Evolutionary conservation across 441 rosid genomes (phyloP).

Genomic region (Eruca vesicaria): DNA sequence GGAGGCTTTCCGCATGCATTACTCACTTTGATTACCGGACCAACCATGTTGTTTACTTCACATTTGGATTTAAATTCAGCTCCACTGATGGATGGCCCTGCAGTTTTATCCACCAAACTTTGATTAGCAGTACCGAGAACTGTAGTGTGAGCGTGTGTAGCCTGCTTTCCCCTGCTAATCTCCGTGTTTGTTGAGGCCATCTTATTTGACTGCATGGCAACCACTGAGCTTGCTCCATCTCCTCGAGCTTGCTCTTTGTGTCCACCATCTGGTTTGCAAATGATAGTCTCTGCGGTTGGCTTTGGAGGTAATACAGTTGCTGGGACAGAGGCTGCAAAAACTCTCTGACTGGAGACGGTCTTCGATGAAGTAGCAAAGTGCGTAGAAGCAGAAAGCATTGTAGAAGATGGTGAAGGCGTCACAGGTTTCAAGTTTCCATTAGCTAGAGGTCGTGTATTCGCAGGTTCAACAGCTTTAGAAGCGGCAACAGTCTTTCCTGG

Average conservation of each 20-base stretch:
- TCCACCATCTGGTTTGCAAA: constrained; percentile 31
- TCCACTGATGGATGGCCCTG: constrained; percentile 11
- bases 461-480: constrained; percentile 34
- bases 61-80: constrained; percentile 6
- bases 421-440: constrained; percentile 31
- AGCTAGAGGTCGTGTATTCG: constrained; percentile 38
- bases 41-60: constrained; percentile 22
- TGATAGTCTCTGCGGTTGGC: constrained; percentile 34
- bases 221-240: constrained; percentile 29
- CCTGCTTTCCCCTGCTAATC: constrained; percentile 29
- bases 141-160: constrained; percentile 28
- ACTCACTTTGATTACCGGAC: not conserved
- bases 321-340: constrained; percentile 31
- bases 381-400: constrained; percentile 22
- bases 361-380: constrained; percentile 20
- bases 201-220: constrained; percentile 29
- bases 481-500: constrained; percentile 22
- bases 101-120: constrained; percentile 12
- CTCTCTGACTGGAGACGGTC: constrained; percentile 34
- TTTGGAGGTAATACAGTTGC: constrained; percentile 36
- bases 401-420: constrained; percentile 37
- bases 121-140: constrained; percentile 1
- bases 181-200: constrained; percentile 27
- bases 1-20: constrained; percentile 22
- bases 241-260: constrained; percentile 36